Conservation (phyloP, 1,139 yeast genomes). For the Kodamaea plutei region DNA sequence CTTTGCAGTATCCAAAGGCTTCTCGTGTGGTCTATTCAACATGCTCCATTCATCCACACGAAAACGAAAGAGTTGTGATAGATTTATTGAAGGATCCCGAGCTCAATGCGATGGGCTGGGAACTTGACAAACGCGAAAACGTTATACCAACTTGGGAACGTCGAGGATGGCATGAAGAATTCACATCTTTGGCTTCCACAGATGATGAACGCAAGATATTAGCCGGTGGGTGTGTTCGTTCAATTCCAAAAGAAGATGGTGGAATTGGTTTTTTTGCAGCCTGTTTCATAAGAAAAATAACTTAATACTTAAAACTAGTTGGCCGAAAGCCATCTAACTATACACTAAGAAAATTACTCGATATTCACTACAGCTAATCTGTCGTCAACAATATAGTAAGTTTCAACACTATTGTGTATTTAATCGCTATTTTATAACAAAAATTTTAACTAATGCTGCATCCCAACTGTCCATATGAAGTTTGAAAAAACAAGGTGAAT, state of each 20-base stretch:
- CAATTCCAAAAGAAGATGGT: slow-evolving; percentile 83
- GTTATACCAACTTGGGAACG: slow-evolving; percentile 84
- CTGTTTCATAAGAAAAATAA: slow-evolving; percentile 60
- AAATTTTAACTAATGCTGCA: too few relatives aligned
- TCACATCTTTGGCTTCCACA: slow-evolving; percentile 43
- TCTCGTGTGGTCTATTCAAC: slow-evolving; percentile 86
- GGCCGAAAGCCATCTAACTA: too few relatives aligned
- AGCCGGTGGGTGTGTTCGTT: slow-evolving; percentile 86
- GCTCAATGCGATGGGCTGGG: slow-evolving; percentile 69
- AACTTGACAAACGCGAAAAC: slow-evolving; percentile 52
- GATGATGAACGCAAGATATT: slow-evolving; percentile 42
- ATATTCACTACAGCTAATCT: too few relatives aligned
- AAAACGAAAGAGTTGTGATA: slow-evolving; percentile 86
- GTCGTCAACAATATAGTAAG: too few relatives aligned
- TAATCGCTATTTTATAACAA: too few relatives aligned
- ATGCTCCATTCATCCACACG: slow-evolving; percentile 90
- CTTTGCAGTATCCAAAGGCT: slow-evolving; percentile 75
- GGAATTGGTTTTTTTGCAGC: slow-evolving; percentile 98
- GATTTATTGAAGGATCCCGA: slow-evolving; percentile 64
- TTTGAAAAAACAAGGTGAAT: too few relatives aligned
- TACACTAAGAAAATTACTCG: too few relatives aligned
- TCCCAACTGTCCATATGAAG: too few relatives aligned
- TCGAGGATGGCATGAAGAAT: slow-evolving; percentile 72
- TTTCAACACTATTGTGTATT: too few relatives aligned
- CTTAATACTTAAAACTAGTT: too few relatives aligned